These are phyloP conservation scores for Hemerocallis citrina DNA, from an alignment of 106 monocot species.

Conservation along the genomic window DNA sequence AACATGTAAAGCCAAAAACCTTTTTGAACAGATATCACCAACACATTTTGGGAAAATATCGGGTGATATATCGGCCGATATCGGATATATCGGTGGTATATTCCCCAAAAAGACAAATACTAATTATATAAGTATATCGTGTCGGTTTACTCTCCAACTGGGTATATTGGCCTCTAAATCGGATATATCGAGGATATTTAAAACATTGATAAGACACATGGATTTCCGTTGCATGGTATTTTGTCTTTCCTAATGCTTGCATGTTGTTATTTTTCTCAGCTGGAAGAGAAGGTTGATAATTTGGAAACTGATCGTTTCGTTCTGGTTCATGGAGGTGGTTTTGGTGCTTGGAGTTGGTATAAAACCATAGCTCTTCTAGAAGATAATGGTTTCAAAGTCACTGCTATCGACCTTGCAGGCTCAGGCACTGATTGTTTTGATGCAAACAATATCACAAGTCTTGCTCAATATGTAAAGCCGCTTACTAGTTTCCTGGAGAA, in stretches of 20 bases:
- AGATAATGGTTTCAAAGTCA: constrained; percentile 79
- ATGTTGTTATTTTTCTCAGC: constrained; percentile 6
- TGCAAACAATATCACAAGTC: constrained; percentile 66
- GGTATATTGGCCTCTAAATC: too few relatives aligned
- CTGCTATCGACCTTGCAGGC: constrained; percentile 74
- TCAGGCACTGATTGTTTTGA: constrained; percentile 77
- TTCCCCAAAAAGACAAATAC: too few relatives aligned
- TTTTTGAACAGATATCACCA: too few relatives aligned
- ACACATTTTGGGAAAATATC: too few relatives aligned
- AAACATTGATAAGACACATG: too few relatives aligned
- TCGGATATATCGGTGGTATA: too few relatives aligned
- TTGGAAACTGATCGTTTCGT: constrained; percentile 76
- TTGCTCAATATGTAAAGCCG: constrained; percentile 70
- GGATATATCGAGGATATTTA: too few relatives aligned
- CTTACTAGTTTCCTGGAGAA: constrained; percentile 65
- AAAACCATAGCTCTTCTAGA: constrained; percentile 83
- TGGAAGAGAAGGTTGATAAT: constrained; percentile 62
- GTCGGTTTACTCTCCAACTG: too few relatives aligned
- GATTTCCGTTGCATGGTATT: too few relatives aligned
- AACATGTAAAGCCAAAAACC: too few relatives aligned
- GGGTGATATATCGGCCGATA: too few relatives aligned
- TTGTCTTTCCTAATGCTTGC: background rate
- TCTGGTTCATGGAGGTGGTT: constrained; percentile 94
- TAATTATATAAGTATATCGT: too few relatives aligned
- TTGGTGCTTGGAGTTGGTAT: constrained; percentile 99